These are phyloP conservation scores for Tricholomella constricta DNA, from an alignment of 768 basidiomycete species.

Conservation along the genomic window DNA sequence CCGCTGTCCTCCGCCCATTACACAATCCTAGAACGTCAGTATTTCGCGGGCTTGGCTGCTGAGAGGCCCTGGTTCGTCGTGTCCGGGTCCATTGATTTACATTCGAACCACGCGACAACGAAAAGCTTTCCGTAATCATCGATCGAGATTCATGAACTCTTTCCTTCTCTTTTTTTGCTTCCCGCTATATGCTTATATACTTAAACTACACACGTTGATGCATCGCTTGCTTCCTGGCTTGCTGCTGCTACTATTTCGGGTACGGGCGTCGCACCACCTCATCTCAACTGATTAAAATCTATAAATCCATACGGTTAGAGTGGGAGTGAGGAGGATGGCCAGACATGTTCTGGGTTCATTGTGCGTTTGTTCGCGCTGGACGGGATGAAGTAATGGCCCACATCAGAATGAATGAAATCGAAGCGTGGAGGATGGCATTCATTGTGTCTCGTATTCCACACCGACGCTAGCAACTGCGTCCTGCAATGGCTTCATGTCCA, in stretches of 20 bases:
- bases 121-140: constrained; percentile 2
- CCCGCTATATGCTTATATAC: background rate
- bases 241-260: background rate
- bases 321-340: too few relatives aligned
- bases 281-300: constrained; percentile 6
- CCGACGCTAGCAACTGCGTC: constrained; percentile 18
- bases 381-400: too few relatives aligned
- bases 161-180: background rate
- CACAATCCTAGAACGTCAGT: too few relatives aligned
- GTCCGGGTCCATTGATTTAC: background rate
- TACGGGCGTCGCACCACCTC: constrained; percentile 6
- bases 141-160: too few relatives aligned
- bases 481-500: constrained; percentile 7
- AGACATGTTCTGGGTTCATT: too few relatives aligned
- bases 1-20: too few relatives aligned
- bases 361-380: too few relatives aligned
- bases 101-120: background rate
- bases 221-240: background rate
- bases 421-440: too few relatives aligned
- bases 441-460: constrained; percentile 18
- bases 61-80: too few relatives aligned
- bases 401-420: too few relatives aligned
- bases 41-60: too few relatives aligned
- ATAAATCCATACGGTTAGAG: too few relatives aligned
- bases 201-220: constrained; percentile 6